These are phyloP conservation scores for Microascus cirrosus DNA, from an alignment of 2,329 filamentous ascomycete genomes.

Conservation along the genomic window DNA sequence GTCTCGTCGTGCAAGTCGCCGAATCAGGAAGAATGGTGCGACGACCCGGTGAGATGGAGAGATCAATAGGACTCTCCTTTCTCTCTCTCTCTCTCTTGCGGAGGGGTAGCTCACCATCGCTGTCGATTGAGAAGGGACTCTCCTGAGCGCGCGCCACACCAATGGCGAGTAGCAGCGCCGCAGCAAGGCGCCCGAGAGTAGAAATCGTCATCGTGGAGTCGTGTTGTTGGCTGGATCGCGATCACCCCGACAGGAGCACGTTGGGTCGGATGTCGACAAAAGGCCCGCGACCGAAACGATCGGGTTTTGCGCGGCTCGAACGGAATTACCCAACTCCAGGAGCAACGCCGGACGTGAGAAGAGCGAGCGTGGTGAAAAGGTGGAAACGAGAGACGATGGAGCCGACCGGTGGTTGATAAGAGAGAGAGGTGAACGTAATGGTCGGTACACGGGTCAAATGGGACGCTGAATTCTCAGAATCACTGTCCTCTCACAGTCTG, in stretches of 20 bases:
- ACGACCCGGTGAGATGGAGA: neutral
- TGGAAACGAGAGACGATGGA: neutral
- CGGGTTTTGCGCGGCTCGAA: neutral
- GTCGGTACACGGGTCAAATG: neutral
- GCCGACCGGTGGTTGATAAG: neutral
- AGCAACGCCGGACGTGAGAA: neutral
- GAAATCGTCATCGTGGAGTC: neutral
- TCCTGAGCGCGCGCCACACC: slow-evolving; percentile 11
- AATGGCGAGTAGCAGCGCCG: slow-evolving; percentile 5
- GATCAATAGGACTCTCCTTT: neutral
- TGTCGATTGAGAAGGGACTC: slow-evolving; percentile 17
- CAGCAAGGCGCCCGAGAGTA: slow-evolving; percentile 5
- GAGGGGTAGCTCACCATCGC: slow-evolving; percentile 13
- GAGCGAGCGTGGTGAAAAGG: neutral
- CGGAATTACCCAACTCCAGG: neutral
- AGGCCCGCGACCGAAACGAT: neutral
- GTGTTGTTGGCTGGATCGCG: neutral
- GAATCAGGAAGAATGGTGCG: neutral
- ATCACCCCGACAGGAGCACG: neutral
- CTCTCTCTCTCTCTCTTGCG: neutral
- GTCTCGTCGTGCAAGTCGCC: neutral
- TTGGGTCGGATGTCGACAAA: neutral
- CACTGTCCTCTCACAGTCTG: neutral
- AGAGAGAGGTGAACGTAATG: neutral
- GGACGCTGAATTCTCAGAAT: neutral